Base-by-base conservation (phyloP, 139 green algal species). In the Yamagishiella unicocca region DNA sequence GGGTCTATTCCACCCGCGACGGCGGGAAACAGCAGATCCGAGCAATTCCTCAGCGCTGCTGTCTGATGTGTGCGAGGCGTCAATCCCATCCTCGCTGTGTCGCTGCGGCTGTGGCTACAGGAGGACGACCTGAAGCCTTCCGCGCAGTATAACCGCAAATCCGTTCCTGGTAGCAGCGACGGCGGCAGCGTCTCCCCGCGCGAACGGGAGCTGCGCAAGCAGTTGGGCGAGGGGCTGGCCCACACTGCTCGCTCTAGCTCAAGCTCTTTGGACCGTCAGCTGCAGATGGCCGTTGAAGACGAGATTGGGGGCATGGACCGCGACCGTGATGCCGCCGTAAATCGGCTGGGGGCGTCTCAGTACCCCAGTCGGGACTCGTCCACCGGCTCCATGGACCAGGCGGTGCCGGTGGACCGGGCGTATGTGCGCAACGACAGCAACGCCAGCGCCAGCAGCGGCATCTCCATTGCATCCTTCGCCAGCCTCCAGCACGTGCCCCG, bases 361-460 rank as follows among this genome's bases (percentile, higher is more conserved):
- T 86, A 78, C 64, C 80, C 80, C 64, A 78, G 64, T 43, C 80
- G 80, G 5, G 80, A 86, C 43, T 86, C 80, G 22, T 78, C 64
- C 1, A 68, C 80, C 2, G 80, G 64, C 64, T 76, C 61, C 29
- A 85, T 85, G 42, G 79, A 85, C 61, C 79, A 85, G 79, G 79
- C 79, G 40, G 79, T 75, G 22, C 79, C 61, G 1, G 5, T 3
- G 6, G 79, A 85, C 29, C 80, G 80, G 9, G 6, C 33, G 3
- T 86, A 78, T 43, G 31, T 86, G 35, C 80, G 80, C 31, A 86
- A 86, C 62, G 80, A 86, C 42, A 86, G 80, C 61, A 64, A 64
- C 0, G 80, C 80, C 5, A 86, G 80, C 33, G 80, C 80, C n/a
- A 86, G 80, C 66, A 86, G 80, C 64, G 53, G 64, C 62, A 38